These are phyloP conservation scores for Puccinia hordei DNA, from an alignment of 1,284 basidiomycete genomes.

Conservation along the genomic window DNA sequence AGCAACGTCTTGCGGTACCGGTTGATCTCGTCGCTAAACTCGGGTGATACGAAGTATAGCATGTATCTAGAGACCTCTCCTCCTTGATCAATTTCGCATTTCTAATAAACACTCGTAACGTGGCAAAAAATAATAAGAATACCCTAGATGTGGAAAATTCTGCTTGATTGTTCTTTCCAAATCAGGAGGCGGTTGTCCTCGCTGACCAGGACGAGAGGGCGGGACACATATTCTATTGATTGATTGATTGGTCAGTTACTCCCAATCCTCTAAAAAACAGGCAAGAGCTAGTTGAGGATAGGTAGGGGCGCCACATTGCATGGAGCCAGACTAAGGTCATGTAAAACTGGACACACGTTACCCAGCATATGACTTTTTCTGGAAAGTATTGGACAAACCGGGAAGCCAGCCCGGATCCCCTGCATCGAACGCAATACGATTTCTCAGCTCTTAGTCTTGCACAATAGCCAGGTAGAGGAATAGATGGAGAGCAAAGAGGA, in stretches of 20 bases:
- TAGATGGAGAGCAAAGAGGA: neutral
- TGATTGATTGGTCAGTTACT: neutral
- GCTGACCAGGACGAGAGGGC: constrained; percentile 14
- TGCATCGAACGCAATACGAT: neutral
- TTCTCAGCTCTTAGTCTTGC: neutral
- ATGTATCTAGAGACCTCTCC: constrained; percentile 11
- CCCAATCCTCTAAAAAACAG: neutral
- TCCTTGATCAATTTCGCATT: neutral
- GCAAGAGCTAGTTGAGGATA: neutral
- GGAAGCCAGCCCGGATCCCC: constrained; percentile 17
- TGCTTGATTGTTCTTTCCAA: neutral
- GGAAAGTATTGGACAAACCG: constrained; percentile 28
- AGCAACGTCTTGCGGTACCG: neutral
- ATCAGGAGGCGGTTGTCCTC: neutral
- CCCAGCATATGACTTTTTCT: constrained; percentile 21
- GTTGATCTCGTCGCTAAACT: constrained; percentile 4
- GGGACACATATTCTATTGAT: constrained; percentile 37
- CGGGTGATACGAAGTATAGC: constrained; percentile 28
- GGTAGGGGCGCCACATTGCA: too few species aligned
- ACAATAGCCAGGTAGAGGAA: too few species aligned
- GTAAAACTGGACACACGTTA: constrained; percentile 21
- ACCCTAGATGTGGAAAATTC: constrained; percentile 31
- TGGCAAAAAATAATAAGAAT: neutral
- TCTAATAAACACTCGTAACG: neutral
- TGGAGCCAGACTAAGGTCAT: neutral